Percentiles rank a stretch among this genome's conserved stretches.
Conservation (phyloP, 1,284 basidiomycete genomes). For the Peniophora sp. region DNA sequence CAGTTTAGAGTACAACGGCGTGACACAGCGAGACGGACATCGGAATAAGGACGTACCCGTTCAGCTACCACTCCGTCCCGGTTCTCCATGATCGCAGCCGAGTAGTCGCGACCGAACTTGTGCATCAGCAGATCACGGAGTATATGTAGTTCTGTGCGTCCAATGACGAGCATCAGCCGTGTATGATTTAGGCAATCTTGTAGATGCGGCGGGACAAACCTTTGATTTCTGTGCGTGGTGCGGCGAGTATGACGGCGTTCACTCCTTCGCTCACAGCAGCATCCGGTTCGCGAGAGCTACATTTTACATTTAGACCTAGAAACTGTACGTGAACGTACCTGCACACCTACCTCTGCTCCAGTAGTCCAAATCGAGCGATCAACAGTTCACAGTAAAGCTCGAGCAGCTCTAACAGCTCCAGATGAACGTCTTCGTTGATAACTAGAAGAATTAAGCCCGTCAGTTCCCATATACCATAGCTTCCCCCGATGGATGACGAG, state of each 20-base stretch:
- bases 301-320: constrained; percentile 3
- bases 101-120: constrained; percentile 85
- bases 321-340: background rate
- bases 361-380: constrained; percentile 85
- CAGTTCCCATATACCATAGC: background rate
- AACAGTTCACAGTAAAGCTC: constrained; percentile 92
- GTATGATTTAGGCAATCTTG: too few relatives aligned
- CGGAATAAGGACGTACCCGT: constrained; percentile 42
- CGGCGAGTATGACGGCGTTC: constrained; percentile 81
- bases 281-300: constrained; percentile 77
- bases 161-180: too few relatives aligned
- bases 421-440: constrained; percentile 80
- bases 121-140: constrained; percentile 92
- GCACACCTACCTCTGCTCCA: constrained; percentile 70
- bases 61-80: constrained; percentile 71
- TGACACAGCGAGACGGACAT: too few relatives aligned
- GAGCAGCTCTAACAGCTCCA: constrained; percentile 85
- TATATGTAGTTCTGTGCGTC: constrained; percentile 86
- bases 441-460: constrained; percentile 29
- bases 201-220: too few relatives aligned
- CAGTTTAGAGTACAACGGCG: too few relatives aligned
- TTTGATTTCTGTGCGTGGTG: constrained; percentile 86
- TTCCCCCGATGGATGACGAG: constrained; percentile 3
- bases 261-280: constrained; percentile 71
- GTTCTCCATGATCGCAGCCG: constrained; percentile 77